A percentile compares a stretch with the other conserved stretches of the same genome.
phyloP scores from a whole-genome alignment of 2,329 filamentous ascomycete genomes.

The Fusarium tjaetaba region DNA sequence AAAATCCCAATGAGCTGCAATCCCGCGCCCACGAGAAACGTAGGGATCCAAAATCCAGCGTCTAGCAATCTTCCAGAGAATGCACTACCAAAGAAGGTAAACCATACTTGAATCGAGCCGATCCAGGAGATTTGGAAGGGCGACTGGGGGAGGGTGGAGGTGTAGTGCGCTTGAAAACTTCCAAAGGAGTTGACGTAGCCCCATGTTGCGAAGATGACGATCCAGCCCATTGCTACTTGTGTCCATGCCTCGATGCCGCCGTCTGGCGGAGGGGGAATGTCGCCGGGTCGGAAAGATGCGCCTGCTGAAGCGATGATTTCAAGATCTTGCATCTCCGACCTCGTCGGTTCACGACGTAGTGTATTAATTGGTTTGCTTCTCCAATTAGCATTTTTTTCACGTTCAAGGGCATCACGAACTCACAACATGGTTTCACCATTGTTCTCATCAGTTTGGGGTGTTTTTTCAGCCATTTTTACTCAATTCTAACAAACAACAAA shows the following conservation, averaged over 20 bases:
- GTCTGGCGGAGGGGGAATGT: slow-evolving; percentile 36
- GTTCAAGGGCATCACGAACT: neutral
- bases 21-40: slow-evolving; percentile 50
- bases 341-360: neutral
- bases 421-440: neutral
- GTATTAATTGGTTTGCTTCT: neutral
- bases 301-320: slow-evolving; percentile 19
- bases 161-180: slow-evolving; percentile 57
- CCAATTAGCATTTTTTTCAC: neutral
- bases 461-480: neutral
- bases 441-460: neutral
- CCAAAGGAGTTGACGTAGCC: slow-evolving; percentile 59
- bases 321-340: slow-evolving; percentile 17
- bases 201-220: slow-evolving; percentile 55
- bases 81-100: slow-evolving; percentile 55
- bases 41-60: slow-evolving; percentile 54
- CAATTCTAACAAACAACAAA: no score
- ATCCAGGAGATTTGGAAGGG: slow-evolving; percentile 58
- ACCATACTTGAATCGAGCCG: slow-evolving; percentile 56
- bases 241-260: slow-evolving; percentile 48
- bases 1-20: slow-evolving; percentile 58
- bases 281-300: slow-evolving; percentile 8
- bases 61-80: slow-evolving; percentile 57
- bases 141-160: slow-evolving; percentile 41
- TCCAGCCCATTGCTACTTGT: slow-evolving; percentile 52